Conservation (phyloP, 2,329 filamentous ascomycete genomes). For the Pseudopithomyces maydicus region DNA sequence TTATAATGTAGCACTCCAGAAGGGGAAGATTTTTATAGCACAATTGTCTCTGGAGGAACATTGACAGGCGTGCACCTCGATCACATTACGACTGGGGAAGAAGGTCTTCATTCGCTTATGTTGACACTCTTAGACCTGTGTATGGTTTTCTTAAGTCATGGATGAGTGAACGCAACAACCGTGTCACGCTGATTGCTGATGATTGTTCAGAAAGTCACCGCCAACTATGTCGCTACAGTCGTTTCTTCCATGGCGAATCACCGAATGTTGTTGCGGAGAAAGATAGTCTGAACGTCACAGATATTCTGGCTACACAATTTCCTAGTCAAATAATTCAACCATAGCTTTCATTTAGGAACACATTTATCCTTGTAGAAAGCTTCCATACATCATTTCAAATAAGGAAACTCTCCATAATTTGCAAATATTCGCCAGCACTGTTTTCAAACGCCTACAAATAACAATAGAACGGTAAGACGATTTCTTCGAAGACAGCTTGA, state of each 20-base stretch:
- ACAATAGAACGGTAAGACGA: slow-evolving; percentile 53
- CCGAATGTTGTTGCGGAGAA: slow-evolving; percentile 48
- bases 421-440: slow-evolving; percentile 44
- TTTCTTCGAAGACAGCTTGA: slow-evolving; percentile 58
- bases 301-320: slow-evolving; percentile 47
- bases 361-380: slow-evolving; percentile 74
- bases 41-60: slow-evolving; percentile 39
- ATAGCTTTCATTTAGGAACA: slow-evolving; percentile 68
- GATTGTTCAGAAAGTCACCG: slow-evolving; percentile 50
- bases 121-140: slow-evolving; percentile 50
- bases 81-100: slow-evolving; percentile 41
- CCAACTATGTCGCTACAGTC: slow-evolving; percentile 55
- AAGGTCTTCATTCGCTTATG: slow-evolving; percentile 25
- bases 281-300: slow-evolving; percentile 47
- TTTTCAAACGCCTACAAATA: slow-evolving; percentile 36
- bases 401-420: slow-evolving; percentile 67
- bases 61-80: too few species aligned
- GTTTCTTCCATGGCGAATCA: slow-evolving; percentile 52
- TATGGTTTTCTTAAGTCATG: slow-evolving; percentile 62
- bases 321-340: slow-evolving; percentile 48
- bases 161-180: slow-evolving; percentile 52
- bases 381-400: slow-evolving; percentile 85
- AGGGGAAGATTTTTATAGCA: slow-evolving; percentile 37
- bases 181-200: slow-evolving; percentile 45
- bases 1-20: slow-evolving; percentile 35